Base-by-base conservation (phyloP, 768 basidiomycete genomes). In the Tulasnella sp. region DNA sequence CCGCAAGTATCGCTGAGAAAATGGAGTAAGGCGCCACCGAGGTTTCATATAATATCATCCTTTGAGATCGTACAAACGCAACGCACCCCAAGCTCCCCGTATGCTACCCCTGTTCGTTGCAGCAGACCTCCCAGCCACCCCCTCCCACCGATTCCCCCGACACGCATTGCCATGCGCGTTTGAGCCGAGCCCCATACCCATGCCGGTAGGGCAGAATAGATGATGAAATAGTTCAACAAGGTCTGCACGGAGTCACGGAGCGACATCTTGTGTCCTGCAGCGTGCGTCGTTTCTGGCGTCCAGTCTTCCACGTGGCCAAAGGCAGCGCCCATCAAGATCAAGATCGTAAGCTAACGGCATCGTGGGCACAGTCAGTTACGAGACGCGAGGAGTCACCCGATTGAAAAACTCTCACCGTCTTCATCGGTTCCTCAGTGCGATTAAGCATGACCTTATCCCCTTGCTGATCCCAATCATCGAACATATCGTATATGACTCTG, bases 1-100 rank as follows among this genome's bases (percentile, higher is more conserved):
- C 17, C 42, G 45, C 45, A 59, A 49, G 34, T 59, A 59, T 49
- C 49, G 21, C 57, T 59, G 43, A n/a, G 15, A 17, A n/a, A n/a
- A 27, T 22, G 10, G 10, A 12, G 24, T 22, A 10, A 49, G 48
- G 15, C 3, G 2, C n/a, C n/a, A n/a, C n/a, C 0, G 30, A 12
- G n/a, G 30, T 5, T 4, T 9, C n/a, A 17, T 19, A 4, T 3
- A 11, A 12, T n/a, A 48, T 12, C 3, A 4, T 49, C 10, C 3
- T 1, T 15, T 42, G 38, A 25, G 19, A 22, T 42, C 21, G 10
- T 9, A 38, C 42, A n/a, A 27, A 48, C 17, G 27, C 5, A 7
- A 25, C 57, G 2, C 49, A 59, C 57, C 48, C 42, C 19, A 30
- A 59, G 31, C 22, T 59, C 57, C 17, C n/a, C 46, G 19, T 15